Conservation (phyloP, 2,329 filamentous ascomycete genomes). For the Aspergillus clavatus region DNA sequence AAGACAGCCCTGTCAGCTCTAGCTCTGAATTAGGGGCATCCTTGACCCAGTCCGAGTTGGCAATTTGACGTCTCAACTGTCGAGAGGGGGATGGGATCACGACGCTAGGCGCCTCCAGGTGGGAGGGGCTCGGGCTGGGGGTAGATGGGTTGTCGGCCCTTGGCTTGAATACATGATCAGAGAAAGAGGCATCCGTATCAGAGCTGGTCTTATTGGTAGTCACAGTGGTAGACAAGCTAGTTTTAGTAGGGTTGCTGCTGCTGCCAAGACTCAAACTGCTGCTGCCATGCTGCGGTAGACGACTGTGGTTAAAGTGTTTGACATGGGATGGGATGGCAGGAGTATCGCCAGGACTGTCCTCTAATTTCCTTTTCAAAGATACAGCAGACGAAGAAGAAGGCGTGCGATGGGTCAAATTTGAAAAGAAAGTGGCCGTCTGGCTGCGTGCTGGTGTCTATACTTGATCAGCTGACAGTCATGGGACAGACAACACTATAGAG, state of each 20-base stretch:
- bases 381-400: conserved; percentile 11
- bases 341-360: conserved; percentile 2
- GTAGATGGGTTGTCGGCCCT: conserved; percentile 8
- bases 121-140: neutral
- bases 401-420: conserved; percentile 13
- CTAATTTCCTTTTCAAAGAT: conserved; percentile 16
- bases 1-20: conserved; percentile 14
- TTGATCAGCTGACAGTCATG: conserved; percentile 4
- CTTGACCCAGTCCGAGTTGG: conserved; percentile 6
- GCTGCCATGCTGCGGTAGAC: neutral
- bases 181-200: neutral
- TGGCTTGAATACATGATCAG: neutral
- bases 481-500: neutral
- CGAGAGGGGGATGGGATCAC: conserved; percentile 23
- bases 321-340: neutral
- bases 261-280: neutral
- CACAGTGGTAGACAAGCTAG: neutral
- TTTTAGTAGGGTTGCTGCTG: neutral
- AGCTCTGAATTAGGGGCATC: neutral
- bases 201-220: neutral
- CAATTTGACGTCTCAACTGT: conserved; percentile 14
- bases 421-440: conserved; percentile 3
- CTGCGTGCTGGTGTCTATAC: neutral
- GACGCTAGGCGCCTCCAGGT: conserved; percentile 13
- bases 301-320: neutral